Evolutionary conservation across 1,284 basidiomycete species (phyloP).

Genomic region (Cryptococcus maquisensis): DNA sequence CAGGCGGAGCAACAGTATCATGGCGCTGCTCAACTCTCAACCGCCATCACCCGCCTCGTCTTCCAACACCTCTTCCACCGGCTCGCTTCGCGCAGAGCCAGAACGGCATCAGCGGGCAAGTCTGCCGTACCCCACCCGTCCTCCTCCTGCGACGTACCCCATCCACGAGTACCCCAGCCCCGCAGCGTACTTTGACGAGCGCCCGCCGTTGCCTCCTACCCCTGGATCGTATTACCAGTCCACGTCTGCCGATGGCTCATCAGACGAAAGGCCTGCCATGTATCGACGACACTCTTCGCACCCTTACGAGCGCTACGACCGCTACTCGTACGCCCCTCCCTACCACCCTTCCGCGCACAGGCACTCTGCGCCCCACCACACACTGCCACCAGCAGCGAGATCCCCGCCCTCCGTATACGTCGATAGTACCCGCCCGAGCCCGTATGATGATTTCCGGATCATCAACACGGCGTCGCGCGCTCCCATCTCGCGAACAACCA

Average conservation of each 20-base stretch:
- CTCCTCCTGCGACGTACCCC: conserved; percentile 8
- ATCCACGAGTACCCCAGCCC: conserved; percentile 1
- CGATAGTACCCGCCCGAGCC: not conserved
- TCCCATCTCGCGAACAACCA: conserved; percentile 44
- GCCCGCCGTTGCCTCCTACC: not conserved
- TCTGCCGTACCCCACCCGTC: not conserved
- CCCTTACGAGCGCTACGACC: conserved; percentile 21
- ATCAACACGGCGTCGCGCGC: conserved; percentile 23
- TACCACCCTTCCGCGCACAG: not conserved
- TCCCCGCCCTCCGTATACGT: not conserved
- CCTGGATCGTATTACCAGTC: not conserved
- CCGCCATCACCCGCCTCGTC: conserved; percentile 7
- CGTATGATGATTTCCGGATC: conserved; percentile 10
- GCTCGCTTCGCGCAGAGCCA: not conserved
- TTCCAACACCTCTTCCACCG: not conserved
- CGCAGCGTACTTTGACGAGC: conserved; percentile 12
- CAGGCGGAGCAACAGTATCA: conserved; percentile 17
- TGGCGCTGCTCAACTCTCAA: conserved; percentile 20
- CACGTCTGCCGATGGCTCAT: not conserved
- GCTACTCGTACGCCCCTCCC: not conserved
- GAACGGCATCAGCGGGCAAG: not conserved
- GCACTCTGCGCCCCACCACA: not conserved
- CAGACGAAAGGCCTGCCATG: conserved; percentile 15
- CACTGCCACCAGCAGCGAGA: not conserved
- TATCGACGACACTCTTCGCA: conserved; percentile 24